phyloP scores from a whole-genome alignment of 176 grass and related monocot species.

The Phoenix dactylifera region DNA sequence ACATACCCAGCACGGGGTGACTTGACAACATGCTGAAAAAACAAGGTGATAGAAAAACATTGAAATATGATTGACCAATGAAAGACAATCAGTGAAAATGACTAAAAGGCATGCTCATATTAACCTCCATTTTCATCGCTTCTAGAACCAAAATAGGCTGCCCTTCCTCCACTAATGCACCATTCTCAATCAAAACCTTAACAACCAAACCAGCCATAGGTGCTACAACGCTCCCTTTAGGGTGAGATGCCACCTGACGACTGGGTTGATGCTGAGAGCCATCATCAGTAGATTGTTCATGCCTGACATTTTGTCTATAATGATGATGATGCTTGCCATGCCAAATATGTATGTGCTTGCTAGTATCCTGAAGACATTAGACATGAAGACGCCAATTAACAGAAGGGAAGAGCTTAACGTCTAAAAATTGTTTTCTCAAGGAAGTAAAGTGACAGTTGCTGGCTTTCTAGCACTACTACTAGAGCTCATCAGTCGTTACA shows the following conservation, averaged over 20 bases:
- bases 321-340: conserved; percentile 83
- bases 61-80: background rate
- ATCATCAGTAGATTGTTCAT: conserved; percentile 41
- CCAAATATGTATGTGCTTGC: conserved; percentile 82
- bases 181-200: conserved; percentile 78
- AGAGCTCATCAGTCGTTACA: no score
- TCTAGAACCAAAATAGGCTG: conserved; percentile 91
- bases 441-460: no score
- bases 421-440: no score
- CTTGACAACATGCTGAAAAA: conserved; percentile 83
- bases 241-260: conserved; percentile 47
- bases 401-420: background rate
- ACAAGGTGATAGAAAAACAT: background rate
- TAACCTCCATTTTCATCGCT: conserved; percentile 99
- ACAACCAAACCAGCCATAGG: conserved; percentile 92
- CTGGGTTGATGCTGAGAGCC: conserved; percentile 35
- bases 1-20: conserved; percentile 54
- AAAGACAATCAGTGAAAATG: background rate
- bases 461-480: no score
- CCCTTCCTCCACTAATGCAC: conserved; percentile 49
- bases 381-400: background rate
- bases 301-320: conserved; percentile 49
- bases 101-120: conserved; percentile 2
- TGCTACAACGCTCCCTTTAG: conserved; percentile 84
- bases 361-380: conserved; percentile 38